Conservation (phyloP, 2,329 filamentous ascomycete species). For the Exophiala calicioides region DNA sequence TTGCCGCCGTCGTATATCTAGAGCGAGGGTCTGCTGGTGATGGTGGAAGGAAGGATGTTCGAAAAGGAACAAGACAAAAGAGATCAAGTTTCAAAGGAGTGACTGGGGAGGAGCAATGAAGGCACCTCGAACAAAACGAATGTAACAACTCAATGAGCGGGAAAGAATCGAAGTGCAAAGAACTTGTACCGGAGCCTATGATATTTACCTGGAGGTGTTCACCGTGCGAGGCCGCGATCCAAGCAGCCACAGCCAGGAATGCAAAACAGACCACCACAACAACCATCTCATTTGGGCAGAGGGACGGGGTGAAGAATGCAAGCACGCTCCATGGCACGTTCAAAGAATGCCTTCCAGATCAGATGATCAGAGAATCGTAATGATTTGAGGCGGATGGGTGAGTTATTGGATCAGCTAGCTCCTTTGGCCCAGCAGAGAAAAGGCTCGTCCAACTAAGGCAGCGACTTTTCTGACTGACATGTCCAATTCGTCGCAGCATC, state of each 20-base stretch:
- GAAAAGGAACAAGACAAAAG: conserved; percentile 8
- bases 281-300: conserved; percentile 8
- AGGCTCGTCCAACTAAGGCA: conserved; percentile 8
- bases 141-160: conserved; percentile 23
- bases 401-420: too few species aligned
- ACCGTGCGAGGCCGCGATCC: conserved; percentile 18
- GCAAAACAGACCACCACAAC: conserved; percentile 24
- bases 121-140: conserved; percentile 26
- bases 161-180: conserved; percentile 13
- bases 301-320: conserved; percentile 13
- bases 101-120: conserved; percentile 17
- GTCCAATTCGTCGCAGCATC: too few species aligned
- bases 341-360: conserved; percentile 15
- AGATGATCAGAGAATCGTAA: not conserved
- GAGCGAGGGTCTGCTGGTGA: not conserved
- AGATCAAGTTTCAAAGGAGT: conserved; percentile 27
- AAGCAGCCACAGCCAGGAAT: conserved; percentile 25
- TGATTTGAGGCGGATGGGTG: conserved; percentile 3
- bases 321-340: conserved; percentile 22
- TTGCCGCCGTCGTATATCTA: too few species aligned
- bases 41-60: conserved; percentile 4
- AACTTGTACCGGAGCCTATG: conserved; percentile 17
- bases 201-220: conserved; percentile 24
- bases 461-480: too few species aligned
- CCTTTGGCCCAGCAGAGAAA: too few species aligned